These are phyloP conservation scores for Yamadazyma ubonensis DNA, from an alignment of 805 yeast species.

Conservation along the genomic window DNA sequence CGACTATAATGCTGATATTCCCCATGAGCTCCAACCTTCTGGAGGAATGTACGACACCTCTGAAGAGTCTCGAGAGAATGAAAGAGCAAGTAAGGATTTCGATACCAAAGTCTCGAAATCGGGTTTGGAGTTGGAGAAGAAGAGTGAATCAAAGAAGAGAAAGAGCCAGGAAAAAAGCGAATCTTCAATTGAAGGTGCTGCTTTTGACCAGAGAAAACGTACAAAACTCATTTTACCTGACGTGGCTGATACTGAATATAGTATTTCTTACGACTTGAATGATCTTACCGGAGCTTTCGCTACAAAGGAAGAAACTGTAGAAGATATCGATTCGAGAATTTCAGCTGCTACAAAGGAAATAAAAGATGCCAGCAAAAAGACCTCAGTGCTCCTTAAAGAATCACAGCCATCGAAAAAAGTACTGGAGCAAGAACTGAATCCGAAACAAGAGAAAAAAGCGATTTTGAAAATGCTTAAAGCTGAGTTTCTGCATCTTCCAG, in stretches of 20 bases:
- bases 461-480: constrained; percentile 13
- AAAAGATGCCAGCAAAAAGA: constrained; percentile 18
- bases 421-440: no score
- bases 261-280: no score
- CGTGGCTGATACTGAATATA: no score
- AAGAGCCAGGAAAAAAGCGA: constrained; percentile 4
- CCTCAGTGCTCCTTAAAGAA: constrained; percentile 3
- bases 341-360: constrained; percentile 33
- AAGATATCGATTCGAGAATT: constrained; percentile 35
- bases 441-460: constrained; percentile 13
- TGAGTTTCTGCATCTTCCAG: constrained; percentile 30
- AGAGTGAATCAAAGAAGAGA: constrained; percentile 26
- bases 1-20: constrained; percentile 82
- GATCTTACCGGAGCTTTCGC: no score
- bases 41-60: constrained; percentile 66
- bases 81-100: constrained; percentile 38
- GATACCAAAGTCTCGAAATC: constrained; percentile 39
- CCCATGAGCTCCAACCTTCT: constrained; percentile 69
- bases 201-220: constrained; percentile 14
- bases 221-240: constrained; percentile 16
- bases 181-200: constrained; percentile 4
- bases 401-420: neutral
- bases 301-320: constrained; percentile 2
- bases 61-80: constrained; percentile 52
- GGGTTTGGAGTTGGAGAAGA: constrained; percentile 45